phyloP scores from a whole-genome alignment of 1,284 basidiomycete genomes.

The Trametes polyzona region DNA sequence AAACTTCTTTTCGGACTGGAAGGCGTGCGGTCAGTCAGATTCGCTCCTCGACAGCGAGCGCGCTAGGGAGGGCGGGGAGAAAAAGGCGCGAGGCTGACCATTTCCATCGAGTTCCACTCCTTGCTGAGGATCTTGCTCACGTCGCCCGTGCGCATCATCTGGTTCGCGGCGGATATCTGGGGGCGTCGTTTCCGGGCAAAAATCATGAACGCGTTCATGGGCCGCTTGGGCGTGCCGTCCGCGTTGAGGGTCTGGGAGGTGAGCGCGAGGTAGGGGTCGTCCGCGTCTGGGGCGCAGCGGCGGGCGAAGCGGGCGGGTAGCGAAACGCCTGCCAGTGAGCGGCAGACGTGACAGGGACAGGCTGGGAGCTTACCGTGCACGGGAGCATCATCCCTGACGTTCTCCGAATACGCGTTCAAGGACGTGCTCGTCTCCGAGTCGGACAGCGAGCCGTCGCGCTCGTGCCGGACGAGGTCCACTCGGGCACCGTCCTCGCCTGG shows the following conservation, averaged over 20 bases:
- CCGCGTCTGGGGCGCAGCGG: conserved; percentile 28
- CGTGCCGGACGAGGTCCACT: conserved; percentile 27
- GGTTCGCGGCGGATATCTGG: conserved; percentile 79
- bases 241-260: conserved; percentile 79
- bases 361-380: conserved; percentile 24
- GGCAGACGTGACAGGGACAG: background rate
- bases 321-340: conserved; percentile 1
- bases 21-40: background rate
- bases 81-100: conserved; percentile 42
- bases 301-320: no score
- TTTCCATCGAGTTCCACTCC: conserved; percentile 77
- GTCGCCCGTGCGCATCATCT: conserved; percentile 84
- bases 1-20: conserved; percentile 77
- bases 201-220: conserved; percentile 92
- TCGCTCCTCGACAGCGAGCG: conserved; percentile 4
- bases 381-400: conserved; percentile 25
- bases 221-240: conserved; percentile 83
- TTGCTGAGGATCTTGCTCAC: conserved; percentile 82
- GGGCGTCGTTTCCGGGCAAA: conserved; percentile 81
- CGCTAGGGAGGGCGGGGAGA: background rate
- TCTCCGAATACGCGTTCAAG: conserved; percentile 24
- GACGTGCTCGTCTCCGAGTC: conserved; percentile 29
- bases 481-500: conserved; percentile 21
- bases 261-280: conserved; percentile 54
- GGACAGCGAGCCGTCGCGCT: conserved; percentile 33